These are phyloP conservation scores for Mycena belliarum DNA, from an alignment of 768 basidiomycete species.

Conservation along the genomic window DNA sequence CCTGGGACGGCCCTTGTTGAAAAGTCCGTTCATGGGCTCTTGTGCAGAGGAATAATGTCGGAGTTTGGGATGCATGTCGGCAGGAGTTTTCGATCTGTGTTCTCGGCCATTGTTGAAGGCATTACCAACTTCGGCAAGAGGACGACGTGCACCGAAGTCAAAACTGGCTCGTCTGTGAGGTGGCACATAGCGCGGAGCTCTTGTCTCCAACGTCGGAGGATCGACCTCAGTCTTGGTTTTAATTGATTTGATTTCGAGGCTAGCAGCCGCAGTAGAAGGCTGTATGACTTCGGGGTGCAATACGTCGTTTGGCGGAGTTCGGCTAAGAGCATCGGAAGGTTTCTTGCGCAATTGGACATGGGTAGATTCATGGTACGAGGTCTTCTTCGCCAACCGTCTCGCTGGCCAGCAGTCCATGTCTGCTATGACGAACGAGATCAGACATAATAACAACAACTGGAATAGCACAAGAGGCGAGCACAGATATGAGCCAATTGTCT, in stretches of 20 bases:
- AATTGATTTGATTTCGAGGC: neutral
- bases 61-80: neutral
- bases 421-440: neutral
- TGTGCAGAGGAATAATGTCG: neutral
- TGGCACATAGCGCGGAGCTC: neutral
- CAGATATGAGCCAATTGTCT: neutral
- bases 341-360: neutral
- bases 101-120: neutral
- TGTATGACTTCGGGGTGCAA: neutral
- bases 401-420: neutral
- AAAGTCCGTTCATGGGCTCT: too few species aligned
- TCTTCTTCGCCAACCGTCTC: neutral
- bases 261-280: neutral
- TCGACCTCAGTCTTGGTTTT: neutral
- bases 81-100: neutral
- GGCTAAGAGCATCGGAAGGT: constrained; percentile 2
- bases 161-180: constrained; percentile 9
- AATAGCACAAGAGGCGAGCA: neutral
- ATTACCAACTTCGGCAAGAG: constrained; percentile 1
- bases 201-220: too few species aligned
- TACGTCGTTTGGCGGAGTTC: neutral
- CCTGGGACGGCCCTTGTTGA: neutral
- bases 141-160: neutral
- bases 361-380: neutral
- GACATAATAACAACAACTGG: neutral